Evolutionary conservation across 2,329 filamentous ascomycete species (phyloP).

Genomic region (Cryoendolithus antarcticus): DNA sequence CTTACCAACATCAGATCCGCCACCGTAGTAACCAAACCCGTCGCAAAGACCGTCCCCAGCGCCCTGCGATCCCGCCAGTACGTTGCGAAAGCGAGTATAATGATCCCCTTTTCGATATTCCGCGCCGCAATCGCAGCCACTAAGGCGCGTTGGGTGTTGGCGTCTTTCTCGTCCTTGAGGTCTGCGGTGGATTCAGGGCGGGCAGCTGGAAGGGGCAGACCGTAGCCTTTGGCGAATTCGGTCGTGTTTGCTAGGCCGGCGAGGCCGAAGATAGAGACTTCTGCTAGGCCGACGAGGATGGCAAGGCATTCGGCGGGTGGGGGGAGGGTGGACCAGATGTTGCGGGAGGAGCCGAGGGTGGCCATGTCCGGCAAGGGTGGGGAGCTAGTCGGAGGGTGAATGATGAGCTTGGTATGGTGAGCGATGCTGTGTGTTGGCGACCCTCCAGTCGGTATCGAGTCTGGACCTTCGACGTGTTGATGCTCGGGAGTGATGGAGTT

Average conservation of each 20-base stretch:
- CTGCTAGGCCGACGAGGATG: constrained; percentile 21
- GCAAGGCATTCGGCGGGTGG: constrained; percentile 24
- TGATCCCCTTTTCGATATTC: constrained; percentile 20
- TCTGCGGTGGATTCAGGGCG: not conserved
- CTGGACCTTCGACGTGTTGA: no score
- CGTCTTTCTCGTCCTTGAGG: constrained; percentile 5
- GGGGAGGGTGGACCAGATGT: constrained; percentile 18
- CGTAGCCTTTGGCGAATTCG: constrained; percentile 22
- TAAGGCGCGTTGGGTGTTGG: constrained; percentile 15
- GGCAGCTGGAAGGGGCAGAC: constrained; percentile 15
- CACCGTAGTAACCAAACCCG: constrained; percentile 17
- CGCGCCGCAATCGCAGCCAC: constrained; percentile 18
- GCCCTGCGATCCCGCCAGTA: constrained; percentile 20
- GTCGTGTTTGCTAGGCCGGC: constrained; percentile 22
- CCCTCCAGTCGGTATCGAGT: no score
- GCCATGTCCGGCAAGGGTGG: not conserved
- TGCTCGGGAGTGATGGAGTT: no score
- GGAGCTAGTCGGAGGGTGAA: not conserved
- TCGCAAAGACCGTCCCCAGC: constrained; percentile 17
- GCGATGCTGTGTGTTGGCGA: not conserved
- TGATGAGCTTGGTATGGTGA: not conserved
- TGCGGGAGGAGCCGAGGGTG: constrained; percentile 1
- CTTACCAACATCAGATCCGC: constrained; percentile 20
- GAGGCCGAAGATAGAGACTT: constrained; percentile 22
- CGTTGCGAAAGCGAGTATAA: constrained; percentile 20